phyloP scores from a whole-genome alignment of 257 asterid species.

The Lavandula angustifolia region DNA sequence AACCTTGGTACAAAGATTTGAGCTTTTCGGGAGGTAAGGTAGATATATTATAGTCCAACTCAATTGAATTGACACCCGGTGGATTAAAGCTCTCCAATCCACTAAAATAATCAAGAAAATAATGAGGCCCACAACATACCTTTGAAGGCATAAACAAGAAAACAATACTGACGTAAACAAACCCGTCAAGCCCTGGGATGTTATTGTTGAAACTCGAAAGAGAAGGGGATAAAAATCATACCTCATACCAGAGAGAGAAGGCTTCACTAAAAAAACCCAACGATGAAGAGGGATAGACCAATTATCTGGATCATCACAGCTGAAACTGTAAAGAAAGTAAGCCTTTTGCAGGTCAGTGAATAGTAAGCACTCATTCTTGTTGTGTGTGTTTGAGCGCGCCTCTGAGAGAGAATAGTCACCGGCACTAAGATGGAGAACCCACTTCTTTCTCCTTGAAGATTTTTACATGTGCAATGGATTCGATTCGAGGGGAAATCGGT shows the following conservation, averaged over 20 bases:
- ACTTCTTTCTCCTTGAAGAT: no score
- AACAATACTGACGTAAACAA: neutral
- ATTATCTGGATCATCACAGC: constrained; percentile 63
- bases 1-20: constrained; percentile 65
- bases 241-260: constrained; percentile 83
- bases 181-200: neutral
- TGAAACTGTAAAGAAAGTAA: constrained; percentile 49
- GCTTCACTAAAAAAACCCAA: constrained; percentile 81
- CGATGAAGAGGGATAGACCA: constrained; percentile 68
- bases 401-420: neutral
- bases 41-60: constrained; percentile 41
- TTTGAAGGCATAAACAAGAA: neutral
- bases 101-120: constrained; percentile 37
- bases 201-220: neutral
- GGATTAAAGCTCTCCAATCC: constrained; percentile 78
- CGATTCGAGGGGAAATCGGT: no score
- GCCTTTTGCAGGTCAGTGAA: constrained; percentile 56
- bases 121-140: neutral
- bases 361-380: constrained; percentile 22
- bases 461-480: no score
- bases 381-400: neutral
- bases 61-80: constrained; percentile 51
- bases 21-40: constrained; percentile 55
- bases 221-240: constrained; percentile 15
- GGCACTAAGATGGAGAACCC: no score